Evolutionary conservation across 345 rosid genomes (phyloP), one percentile per base, ranked within the genome.

Genomic region (Camelina sativa): DNA sequence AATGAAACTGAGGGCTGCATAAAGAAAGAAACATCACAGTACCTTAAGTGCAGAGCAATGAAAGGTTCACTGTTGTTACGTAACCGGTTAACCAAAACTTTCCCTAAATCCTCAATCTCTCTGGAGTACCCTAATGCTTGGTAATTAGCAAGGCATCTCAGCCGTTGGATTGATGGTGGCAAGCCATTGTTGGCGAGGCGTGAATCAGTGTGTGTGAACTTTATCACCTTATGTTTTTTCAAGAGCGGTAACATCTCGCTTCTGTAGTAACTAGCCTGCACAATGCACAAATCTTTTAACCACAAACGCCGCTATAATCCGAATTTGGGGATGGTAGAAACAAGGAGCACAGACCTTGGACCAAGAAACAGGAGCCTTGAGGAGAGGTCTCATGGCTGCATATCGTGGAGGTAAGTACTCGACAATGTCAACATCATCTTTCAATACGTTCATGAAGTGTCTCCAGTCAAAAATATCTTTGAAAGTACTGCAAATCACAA

Each of bases 381-480:
- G 53, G 43, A 85, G 85, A 46, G 97, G 96, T 76, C 86, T 87
- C 80, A 73, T 80, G 19, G 72, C 65, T 10, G 88, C 81, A 46
- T 77, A 86, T 19, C 70, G 69, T 4, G 81, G 71, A 8, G 99
- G 98, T 67, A 92, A 74, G 79, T 91, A 92, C 84, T 92, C 98
- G 1, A 91, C 85, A 59, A 96, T 89, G 13, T 88, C 85, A 56
- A 96, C 74, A 54, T 96, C 98, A 13, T 88, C 88, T 83, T 85
- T 89, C 23, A 96, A 65, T 52, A 79, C 84, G 9, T 85, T 78
- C 74, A 96, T 88, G 74, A 92, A 96, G 76, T 87, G 89, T 76
- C 88, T 91, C 99, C 98, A 96, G 81, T 96, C 91, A 74, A 96
- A 96, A 66, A 96, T 91, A 74, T 96, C 99, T 82, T 92, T 96